Percentiles rank a stretch among this genome's conserved stretches.
Evolutionary conservation across 2,329 filamentous ascomycete species (phyloP).

Genomic region (Zymoseptoria pseudotritici): DNA sequence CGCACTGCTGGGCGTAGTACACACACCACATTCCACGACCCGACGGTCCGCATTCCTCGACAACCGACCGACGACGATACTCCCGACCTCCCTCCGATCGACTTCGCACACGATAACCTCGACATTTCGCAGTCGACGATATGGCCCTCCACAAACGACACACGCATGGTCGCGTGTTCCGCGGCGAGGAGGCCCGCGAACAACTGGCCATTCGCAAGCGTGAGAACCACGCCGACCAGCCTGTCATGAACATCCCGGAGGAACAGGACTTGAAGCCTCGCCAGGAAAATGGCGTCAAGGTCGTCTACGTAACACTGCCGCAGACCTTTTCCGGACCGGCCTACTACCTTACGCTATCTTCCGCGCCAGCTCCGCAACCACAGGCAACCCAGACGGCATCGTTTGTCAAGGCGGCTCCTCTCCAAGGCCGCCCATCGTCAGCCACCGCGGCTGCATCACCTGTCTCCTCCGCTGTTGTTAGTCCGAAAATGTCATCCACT

Average conservation of each 20-base stretch:
- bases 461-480: background rate
- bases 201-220: constrained; percentile 21
- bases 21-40: constrained; percentile 7
- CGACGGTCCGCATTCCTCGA: constrained; percentile 14
- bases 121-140: constrained; percentile 9
- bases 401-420: background rate
- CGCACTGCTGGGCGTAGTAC: constrained; percentile 1
- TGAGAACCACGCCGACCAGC: constrained; percentile 19
- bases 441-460: constrained; percentile 1
- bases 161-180: constrained; percentile 25
- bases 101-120: constrained; percentile 1
- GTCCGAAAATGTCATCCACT: background rate
- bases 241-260: constrained; percentile 22
- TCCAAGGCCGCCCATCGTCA: background rate
- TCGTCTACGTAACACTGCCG: constrained; percentile 49
- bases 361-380: background rate
- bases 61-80: background rate
- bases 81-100: background rate
- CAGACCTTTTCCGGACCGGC: constrained; percentile 45
- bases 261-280: constrained; percentile 14
- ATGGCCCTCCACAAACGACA: constrained; percentile 26
- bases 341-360: constrained; percentile 23
- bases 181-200: constrained; percentile 19
- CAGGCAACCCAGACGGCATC: background rate
- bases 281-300: constrained; percentile 27